Evolutionary conservation across 1,284 basidiomycete species (phyloP).

Genomic region (Ustanciosporium gigantosporum): DNA sequence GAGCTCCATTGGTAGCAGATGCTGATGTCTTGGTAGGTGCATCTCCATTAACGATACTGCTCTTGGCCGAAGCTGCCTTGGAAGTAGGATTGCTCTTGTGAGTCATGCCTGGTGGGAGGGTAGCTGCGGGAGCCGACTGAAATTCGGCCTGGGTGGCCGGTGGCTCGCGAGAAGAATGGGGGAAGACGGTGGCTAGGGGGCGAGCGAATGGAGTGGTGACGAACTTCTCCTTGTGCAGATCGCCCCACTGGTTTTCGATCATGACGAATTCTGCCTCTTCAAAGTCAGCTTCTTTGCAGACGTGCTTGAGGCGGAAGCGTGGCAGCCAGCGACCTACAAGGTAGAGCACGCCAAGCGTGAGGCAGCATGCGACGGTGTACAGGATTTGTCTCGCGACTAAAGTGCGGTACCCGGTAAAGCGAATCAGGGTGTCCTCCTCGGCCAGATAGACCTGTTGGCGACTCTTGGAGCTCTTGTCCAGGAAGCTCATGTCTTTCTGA

Average conservation of each 20-base stretch:
- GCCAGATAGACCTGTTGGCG: conserved; percentile 83
- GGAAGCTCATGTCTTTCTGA: conserved; percentile 37
- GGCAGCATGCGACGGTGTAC: conserved; percentile 75
- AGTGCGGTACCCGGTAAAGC: conserved; percentile 85
- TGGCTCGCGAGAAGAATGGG: conserved; percentile 54
- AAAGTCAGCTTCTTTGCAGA: conserved; percentile 83
- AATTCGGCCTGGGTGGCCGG: conserved; percentile 53
- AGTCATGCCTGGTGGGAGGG: conserved; percentile 23
- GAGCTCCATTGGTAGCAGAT: conserved; percentile 2
- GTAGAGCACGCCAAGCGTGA: conserved; percentile 76
- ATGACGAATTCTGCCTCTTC: conserved; percentile 75
- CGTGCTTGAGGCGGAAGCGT: conserved; percentile 81
- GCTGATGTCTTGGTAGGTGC: background rate
- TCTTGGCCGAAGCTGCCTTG: conserved; percentile 33
- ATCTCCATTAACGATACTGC: conserved; percentile 39
- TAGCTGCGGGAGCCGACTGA: conserved; percentile 31
- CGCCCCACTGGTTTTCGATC: conserved; percentile 70
- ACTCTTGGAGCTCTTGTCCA: conserved; percentile 51
- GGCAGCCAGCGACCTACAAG: conserved; percentile 94
- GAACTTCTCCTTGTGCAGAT: conserved; percentile 45
- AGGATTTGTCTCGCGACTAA: conserved; percentile 69
- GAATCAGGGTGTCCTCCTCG: conserved; percentile 87
- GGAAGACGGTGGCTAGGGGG: conserved; percentile 55
- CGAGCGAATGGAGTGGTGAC: conserved; percentile 54
- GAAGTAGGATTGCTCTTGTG: conserved; percentile 28